phyloP scores from a whole-genome alignment of 2,329 filamentous ascomycete species.

The Colletotrichum phormii region DNA sequence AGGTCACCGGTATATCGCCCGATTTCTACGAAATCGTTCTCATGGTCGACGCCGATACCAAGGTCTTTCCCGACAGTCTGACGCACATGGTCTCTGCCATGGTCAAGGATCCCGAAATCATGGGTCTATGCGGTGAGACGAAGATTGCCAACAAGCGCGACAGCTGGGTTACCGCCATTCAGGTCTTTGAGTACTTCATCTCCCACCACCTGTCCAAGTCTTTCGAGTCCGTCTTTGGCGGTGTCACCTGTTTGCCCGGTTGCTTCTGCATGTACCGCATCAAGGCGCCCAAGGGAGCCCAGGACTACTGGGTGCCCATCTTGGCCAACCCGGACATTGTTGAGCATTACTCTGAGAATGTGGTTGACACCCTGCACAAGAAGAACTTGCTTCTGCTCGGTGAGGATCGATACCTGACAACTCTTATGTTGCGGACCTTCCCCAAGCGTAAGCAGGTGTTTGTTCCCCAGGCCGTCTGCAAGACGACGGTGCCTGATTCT shows the following conservation, averaged over 20 bases:
- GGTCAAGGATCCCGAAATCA: constrained; percentile 99
- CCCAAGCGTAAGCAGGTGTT: constrained; percentile 99
- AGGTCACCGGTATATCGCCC: constrained; percentile 96
- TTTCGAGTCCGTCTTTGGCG: constrained; percentile 98
- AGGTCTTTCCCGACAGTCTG: constrained; percentile 97
- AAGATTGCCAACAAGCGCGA: constrained; percentile 99
- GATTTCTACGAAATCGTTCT: constrained; percentile 98
- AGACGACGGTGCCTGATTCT: constrained; percentile 93
- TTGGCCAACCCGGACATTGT: constrained; percentile 98
- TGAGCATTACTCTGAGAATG: constrained; percentile 99
- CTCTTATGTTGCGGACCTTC: constrained; percentile 98
- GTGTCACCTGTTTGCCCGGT: constrained; percentile 97
- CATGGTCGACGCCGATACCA: constrained; percentile 99
- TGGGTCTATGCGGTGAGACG: constrained; percentile 98
- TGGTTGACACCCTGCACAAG: constrained; percentile 97
- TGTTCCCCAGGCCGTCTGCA: constrained; percentile 98
- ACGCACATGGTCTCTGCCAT: constrained; percentile 99
- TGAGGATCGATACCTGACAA: constrained; percentile 95
- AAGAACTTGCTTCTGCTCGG: constrained; percentile 93
- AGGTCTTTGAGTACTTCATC: constrained; percentile 99
- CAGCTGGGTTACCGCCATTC: constrained; percentile 96
- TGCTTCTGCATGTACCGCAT: constrained; percentile 99
- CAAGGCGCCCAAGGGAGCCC: constrained; percentile 96
- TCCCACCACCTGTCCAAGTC: constrained; percentile 97
- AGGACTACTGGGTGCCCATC: constrained; percentile 99